Base-by-base conservation (phyloP, 2,329 filamentous ascomycete species). In the Didymella lethalis region DNA sequence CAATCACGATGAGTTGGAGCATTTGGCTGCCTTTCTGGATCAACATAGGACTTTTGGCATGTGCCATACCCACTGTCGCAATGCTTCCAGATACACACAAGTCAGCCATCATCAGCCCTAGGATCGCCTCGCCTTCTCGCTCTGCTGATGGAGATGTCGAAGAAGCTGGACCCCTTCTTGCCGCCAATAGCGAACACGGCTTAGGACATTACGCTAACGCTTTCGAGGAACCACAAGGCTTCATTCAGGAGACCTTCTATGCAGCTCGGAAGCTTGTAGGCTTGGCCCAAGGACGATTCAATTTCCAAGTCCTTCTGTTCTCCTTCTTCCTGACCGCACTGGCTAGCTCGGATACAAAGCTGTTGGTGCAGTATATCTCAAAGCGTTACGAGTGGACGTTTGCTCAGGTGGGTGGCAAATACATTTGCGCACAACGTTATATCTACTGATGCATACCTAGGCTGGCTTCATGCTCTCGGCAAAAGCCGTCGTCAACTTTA, bases 311-410 rank as follows among this genome's bases (percentile, higher is more conserved):
- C 10, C 63, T 78, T 0, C 62, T 78, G 1, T 55, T 57, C 12
- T 73, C 72, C 0, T 75, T 77, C 54, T 72, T 77, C 25, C 65
- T 77, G 7, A 76, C 75, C 0, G 73, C 74, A 0, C 66, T 78
- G 5, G 76, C 76, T 6, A 77, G 75, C 45, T 77, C 75, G 2
- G 75, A 77, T 32, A 77, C 75, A 0, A 75, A 77, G 34, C 63
- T 78, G 2, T 68, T 77, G 1, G 72, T 76, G 0, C 74, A 76
- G 43, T 78, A 77, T 45, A 78, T 77, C 14, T 77, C 75, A 7
- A 77, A 77, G 53, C 64, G 76, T 28, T 78, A 77, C 31, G 64
- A 69, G n/a, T 76, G 75, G 74, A 76, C 67, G 0, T 77, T 77
- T 46, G 71, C 74, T 36, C 61, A 74, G 55, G 73, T 72, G 54